phyloP scores from a whole-genome alignment of 2,329 filamentous ascomycete species.

The Cytospora schulzeri region DNA sequence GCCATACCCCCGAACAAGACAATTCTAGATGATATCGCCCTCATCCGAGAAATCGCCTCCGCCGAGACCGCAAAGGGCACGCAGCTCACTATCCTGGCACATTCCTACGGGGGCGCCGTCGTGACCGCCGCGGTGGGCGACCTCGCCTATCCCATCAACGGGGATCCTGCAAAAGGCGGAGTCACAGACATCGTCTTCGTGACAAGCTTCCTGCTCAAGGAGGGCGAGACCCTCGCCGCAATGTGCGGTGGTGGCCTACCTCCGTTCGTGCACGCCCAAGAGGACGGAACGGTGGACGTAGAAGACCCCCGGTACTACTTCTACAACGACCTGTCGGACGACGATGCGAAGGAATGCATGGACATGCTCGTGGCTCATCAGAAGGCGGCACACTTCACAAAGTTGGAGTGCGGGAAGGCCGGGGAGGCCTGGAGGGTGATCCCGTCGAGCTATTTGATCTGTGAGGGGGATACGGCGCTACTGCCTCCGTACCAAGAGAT shows the following conservation, averaged over 20 bases:
- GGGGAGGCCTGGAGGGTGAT: slow-evolving; percentile 14
- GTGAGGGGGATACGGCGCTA: slow-evolving; percentile 18
- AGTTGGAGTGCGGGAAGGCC: slow-evolving; percentile 3
- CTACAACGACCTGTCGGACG: slow-evolving; percentile 17
- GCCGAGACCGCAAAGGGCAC: slow-evolving; percentile 19
- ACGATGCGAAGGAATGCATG: slow-evolving; percentile 6
- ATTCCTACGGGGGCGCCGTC: slow-evolving; percentile 32
- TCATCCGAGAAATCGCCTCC: slow-evolving; percentile 13
- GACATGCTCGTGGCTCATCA: slow-evolving; percentile 18
- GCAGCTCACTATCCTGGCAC: slow-evolving; percentile 27
- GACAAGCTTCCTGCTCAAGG: slow-evolving; percentile 6
- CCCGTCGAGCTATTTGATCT: slow-evolving; percentile 21
- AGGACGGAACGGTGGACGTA: slow-evolving; percentile 11
- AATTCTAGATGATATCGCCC: slow-evolving; percentile 26
- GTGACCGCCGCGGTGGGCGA: slow-evolving; percentile 26
- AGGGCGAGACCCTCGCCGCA: slow-evolving; percentile 15
- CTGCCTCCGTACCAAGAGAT: slow-evolving; percentile 12
- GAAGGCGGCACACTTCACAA: slow-evolving; percentile 1
- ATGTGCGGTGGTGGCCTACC: slow-evolving; percentile 13
- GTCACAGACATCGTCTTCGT: slow-evolving; percentile 12
- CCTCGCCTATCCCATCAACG: slow-evolving; percentile 9
- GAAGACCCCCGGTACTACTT: slow-evolving; percentile 18
- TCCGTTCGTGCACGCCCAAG: slow-evolving; percentile 7
- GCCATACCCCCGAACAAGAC: slow-evolving; percentile 29
- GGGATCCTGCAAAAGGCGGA: slow-evolving; percentile 10